Evolutionary conservation across 2,329 filamentous ascomycete genomes (phyloP).

Genomic region (Aureobasidium uvarum): DNA sequence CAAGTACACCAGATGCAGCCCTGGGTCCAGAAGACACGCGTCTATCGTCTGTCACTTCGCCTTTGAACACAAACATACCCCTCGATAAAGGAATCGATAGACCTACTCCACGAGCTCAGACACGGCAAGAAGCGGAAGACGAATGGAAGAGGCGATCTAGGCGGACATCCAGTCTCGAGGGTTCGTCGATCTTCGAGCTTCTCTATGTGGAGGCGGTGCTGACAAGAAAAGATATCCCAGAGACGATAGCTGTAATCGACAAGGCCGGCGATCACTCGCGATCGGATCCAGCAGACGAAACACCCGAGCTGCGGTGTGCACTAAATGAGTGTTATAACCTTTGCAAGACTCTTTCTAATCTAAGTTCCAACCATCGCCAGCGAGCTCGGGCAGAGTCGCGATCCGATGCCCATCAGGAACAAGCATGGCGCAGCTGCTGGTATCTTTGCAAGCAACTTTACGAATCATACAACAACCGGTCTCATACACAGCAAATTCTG

Average conservation of each 20-base stretch:
- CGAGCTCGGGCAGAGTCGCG: conserved; percentile 73
- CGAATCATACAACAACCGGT: conserved; percentile 62
- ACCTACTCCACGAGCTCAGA: conserved; percentile 80
- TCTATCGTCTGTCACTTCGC: conserved; percentile 52
- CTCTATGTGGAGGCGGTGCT: background rate
- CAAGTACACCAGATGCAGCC: conserved; percentile 39
- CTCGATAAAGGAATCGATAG: conserved; percentile 55
- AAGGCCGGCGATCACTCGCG: background rate
- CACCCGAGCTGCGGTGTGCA: conserved; percentile 68
- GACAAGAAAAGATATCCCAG: conserved; percentile 38
- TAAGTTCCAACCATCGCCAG: conserved; percentile 80
- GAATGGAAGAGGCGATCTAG: conserved; percentile 55
- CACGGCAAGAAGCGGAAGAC: conserved; percentile 69
- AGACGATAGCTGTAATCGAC: background rate
- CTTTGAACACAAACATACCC: conserved; percentile 71
- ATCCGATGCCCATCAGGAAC: conserved; percentile 74
- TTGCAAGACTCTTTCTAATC: conserved; percentile 82
- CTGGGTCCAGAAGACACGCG: conserved; percentile 34
- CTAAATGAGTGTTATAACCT: conserved; percentile 89
- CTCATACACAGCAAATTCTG: conserved; percentile 53
- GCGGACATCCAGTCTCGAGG: conserved; percentile 71
- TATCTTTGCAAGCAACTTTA: conserved; percentile 87
- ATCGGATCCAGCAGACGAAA: conserved; percentile 44
- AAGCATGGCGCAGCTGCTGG: conserved; percentile 94
- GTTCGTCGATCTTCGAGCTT: conserved; percentile 48